Evolutionary conservation across 305 asterid genomes (phyloP).

Genomic region (Petunia hybrid): DNA sequence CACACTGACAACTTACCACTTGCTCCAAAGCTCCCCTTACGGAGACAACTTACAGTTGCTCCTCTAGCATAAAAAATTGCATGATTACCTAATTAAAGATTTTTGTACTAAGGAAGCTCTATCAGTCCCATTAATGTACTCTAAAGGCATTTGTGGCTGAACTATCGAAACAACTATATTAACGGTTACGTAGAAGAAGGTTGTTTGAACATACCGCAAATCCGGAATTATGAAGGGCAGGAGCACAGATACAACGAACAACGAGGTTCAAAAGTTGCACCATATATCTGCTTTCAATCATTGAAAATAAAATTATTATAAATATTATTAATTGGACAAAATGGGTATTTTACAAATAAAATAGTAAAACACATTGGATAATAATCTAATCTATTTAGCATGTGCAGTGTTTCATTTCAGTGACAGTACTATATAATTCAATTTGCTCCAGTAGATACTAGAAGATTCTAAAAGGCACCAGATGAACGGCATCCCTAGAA

Average conservation of each 20-base stretch:
- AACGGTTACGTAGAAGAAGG: background rate
- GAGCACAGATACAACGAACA: constrained; percentile 75
- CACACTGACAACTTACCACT: no score
- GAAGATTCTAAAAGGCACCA: background rate
- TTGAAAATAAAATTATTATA: constrained; percentile 27
- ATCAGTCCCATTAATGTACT: constrained; percentile 5
- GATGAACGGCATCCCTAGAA: background rate
- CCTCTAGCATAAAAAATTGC: constrained; percentile 18
- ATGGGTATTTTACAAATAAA: constrained; percentile 15
- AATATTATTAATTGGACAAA: constrained; percentile 36
- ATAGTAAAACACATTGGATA: background rate
- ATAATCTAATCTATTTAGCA: background rate
- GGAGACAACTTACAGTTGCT: no score
- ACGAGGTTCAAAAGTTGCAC: constrained; percentile 91
- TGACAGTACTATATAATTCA: background rate
- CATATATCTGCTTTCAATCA: constrained; percentile 73
- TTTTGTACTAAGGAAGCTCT: background rate
- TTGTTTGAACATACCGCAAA: constrained; percentile 80
- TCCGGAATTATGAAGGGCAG: constrained; percentile 96
- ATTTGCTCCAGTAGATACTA: background rate
- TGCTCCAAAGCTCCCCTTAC: no score
- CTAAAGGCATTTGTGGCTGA: background rate
- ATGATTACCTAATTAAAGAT: background rate
- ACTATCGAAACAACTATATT: background rate
- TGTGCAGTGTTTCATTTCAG: background rate